Base-by-base conservation (phyloP, 1,139 yeast genomes). In the Kodamaea anthophila region DNA sequence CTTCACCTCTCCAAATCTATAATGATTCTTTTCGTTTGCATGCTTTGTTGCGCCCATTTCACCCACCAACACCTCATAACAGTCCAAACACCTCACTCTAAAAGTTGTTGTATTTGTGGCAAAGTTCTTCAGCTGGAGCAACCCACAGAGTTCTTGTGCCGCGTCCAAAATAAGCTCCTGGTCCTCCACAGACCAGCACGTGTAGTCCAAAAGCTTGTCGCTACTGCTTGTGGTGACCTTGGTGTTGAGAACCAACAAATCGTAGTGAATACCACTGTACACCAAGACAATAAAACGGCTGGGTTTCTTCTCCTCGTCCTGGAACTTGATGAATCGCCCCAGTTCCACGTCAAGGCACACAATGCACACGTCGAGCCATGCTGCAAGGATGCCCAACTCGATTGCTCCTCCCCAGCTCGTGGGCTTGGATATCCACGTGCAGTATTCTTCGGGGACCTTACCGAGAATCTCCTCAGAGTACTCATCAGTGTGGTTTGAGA, bases 381-480 rank as follows among this genome's bases (percentile, higher is more conserved):
- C 61, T 2, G 86, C 70, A 19, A 84, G 52, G 7, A 84, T 78
- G 9, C 78, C 75, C 33, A 83, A 56, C 49, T 83, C 94, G 25
- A 84, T 82, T 4, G 87, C 93, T 5, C 94, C 94, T 12, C 94
- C 94, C 94, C 94, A 83, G 13, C 84, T 70, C 27, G 70, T 76
- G 18, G 67, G 68, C 37, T 68, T 59, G 26, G 49, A 41, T 16
- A 83, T 83, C 93, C 93, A 83, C 7, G 55, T 42, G 28, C 71
- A 58, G 47, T 83, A 84, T 5, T 70, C 68, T 0, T 51, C 47
- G 3, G 65, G 56, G 0, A 71, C 58, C 35, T 65, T 60, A 13
- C 77, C 94, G 39, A 83, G 56, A 2, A 81, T 69, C 0, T 74
- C 79, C 27, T 74, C 82, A 26, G 61, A 63, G 48, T 77, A 83